These are phyloP conservation scores for Boletus semigastroideus DNA, from an alignment of 1,284 basidiomycete genomes.

Conservation along the genomic window DNA sequence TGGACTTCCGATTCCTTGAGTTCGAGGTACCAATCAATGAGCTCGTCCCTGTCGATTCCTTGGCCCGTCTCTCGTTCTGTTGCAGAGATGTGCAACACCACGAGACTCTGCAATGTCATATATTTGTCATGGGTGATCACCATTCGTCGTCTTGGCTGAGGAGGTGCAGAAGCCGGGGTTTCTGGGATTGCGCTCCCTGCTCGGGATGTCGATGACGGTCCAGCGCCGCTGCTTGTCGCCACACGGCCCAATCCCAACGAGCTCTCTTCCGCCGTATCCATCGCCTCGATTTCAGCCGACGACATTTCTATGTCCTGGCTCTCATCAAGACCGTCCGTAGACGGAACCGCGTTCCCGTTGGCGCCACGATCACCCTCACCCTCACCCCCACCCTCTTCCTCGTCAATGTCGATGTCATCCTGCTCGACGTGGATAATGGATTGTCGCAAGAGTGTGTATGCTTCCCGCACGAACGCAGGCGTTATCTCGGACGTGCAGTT, in stretches of 20 bases:
- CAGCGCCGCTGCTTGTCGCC: constrained; percentile 34
- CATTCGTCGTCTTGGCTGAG: constrained; percentile 70
- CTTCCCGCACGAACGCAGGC: constrained; percentile 93
- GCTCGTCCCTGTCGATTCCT: constrained; percentile 85
- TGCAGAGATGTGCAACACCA: constrained; percentile 81
- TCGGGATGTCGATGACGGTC: constrained; percentile 41
- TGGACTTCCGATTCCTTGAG: constrained; percentile 82
- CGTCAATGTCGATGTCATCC: constrained; percentile 97
- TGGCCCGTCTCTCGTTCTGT: constrained; percentile 75
- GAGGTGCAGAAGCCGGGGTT: constrained; percentile 34
- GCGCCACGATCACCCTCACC: constrained; percentile 43
- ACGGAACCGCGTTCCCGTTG: constrained; percentile 29
- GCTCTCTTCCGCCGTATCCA: constrained; percentile 60
- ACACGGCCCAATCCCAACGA: constrained; percentile 42
- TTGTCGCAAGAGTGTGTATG: constrained; percentile 89
- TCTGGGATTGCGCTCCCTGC: constrained; percentile 37
- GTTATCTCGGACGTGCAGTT: constrained; percentile 95
- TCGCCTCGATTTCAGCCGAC: constrained; percentile 52
- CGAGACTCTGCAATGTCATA: constrained; percentile 85
- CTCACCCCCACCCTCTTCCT: constrained; percentile 86
- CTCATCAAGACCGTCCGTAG: constrained; percentile 40
- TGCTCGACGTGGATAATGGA: constrained; percentile 99
- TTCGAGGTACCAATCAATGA: constrained; percentile 98
- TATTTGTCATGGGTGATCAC: constrained; percentile 96
- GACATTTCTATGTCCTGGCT: constrained; percentile 68